Base-by-base conservation (phyloP, 1,284 basidiomycete species). In the Quambalaria eucalypti region DNA sequence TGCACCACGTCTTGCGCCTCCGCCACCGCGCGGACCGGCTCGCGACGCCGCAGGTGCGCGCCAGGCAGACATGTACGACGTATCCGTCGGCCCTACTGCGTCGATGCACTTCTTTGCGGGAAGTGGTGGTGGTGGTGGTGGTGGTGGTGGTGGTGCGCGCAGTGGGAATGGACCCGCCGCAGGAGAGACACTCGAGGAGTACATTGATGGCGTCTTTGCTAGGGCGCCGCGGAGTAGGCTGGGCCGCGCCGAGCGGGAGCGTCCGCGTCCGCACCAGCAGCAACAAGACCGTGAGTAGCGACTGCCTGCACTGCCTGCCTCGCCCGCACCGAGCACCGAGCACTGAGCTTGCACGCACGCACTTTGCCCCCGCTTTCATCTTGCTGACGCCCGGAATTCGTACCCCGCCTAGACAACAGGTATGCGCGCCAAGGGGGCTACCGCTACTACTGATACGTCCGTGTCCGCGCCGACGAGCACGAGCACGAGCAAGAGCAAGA, bases 1-100 rank as follows among this genome's bases (percentile, higher is more conserved):
- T 76, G 82, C 78, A 42, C 81, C 84, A 40, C 16, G 48, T 33
- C 30, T 68, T 7, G 48, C 40, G 2, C 57, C 60, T 0, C 55
- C 54, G 16, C 54, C 49, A 21, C 31, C 31, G 16, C 16, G 9
- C 16, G 31, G 31, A 8, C n/a, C n/a, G n/a, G n/a, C n/a, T n/a
- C 16, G 16, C 16, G 16, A 14, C 16, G 36, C 16, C 5, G 36
- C 36, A 39, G 36, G 16, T 21, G 16, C 16, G 5, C 36, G 16
- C 21, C 16, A n/a, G 21, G 42, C 42, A 46, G 42, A 46, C 42
- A 46, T 46, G 42, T 46, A 46, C 42, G 42, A 46, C 25, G 42
- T 46, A 14, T 23, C 21, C 25, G 42, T 46, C 3, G 42, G 42
- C 42, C 42, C 42, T 2, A 46, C 19, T 46, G 42, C 42, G 16